Base-by-base conservation (phyloP, 192 early-diverging fungal species). In the Backusella luteola region DNA sequence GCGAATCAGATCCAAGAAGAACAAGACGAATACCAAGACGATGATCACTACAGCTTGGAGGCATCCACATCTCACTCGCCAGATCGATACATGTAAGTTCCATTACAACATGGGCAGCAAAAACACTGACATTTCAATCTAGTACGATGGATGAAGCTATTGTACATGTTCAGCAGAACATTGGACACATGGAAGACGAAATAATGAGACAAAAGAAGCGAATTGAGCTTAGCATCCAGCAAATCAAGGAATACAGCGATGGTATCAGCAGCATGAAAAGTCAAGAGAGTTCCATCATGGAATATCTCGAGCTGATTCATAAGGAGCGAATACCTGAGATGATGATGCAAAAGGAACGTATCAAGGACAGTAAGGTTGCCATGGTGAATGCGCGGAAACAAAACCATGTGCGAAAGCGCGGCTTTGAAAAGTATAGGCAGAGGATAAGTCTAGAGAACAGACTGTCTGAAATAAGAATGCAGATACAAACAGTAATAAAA, bases 351-450 rank as follows among this genome's bases (percentile, higher is more conserved):
- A 19, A 69, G 34, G 17, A 23, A 9, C 34, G 38, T 14, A 36
- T 38, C 4, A 23, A 41, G 8, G 38, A 69, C 7, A 69, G n/a
- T 21, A 69, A 21, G 41, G 2, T 14, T 2, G 38, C 34, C n/a
- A 69, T 69, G 34, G 29, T 23, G 68, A 38, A 41, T 41, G 38
- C 68, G 5, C 41, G 38, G 21, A 69, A 36, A 23, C 34, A 69
- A 23, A 69, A 69, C 12, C 34, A 39, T 19, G 7, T 26, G 3
- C 38, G 34, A 21, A 69, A 38, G n/a, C 9, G 35, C 1, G n/a
- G 68, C n/a, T 69, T 69, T 69, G 68, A 69, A n/a, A 71, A 71
- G 44, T 71, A 71, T 32, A 19, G 44, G 34, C 41, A 71, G 6
- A 32, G 39, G 14, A 71, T 71, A 29, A 49, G 39, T 15, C 19